These are phyloP conservation scores for Cicer arietinum DNA, from an alignment of 306 rosid genomes.

Conservation along the genomic window DNA sequence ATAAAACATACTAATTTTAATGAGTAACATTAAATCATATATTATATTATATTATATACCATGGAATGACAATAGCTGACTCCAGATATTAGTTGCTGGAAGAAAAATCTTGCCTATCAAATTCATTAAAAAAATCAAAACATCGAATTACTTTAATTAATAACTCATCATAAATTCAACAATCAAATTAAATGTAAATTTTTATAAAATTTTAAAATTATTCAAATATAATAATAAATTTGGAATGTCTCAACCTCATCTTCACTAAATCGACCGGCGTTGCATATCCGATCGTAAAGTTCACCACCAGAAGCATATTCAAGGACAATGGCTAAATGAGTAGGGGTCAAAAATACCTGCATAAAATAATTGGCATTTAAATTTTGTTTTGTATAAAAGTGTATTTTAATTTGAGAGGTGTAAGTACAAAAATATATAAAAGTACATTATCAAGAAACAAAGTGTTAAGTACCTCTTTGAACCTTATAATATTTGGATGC, in stretches of 20 bases:
- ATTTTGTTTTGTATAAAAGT: neutral
- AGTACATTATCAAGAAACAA: neutral
- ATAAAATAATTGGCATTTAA: constrained; percentile 20
- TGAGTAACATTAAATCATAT: neutral
- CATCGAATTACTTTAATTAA: no score
- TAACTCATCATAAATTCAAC: no score
- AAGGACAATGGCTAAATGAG: constrained; percentile 88
- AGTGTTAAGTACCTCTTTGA: constrained; percentile 71
- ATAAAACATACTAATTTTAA: neutral
- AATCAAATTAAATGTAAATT: no score
- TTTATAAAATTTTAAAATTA: no score
- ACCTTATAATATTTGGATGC: constrained; percentile 87
- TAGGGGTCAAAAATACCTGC: constrained; percentile 84
- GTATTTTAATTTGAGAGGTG: neutral
- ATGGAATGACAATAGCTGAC: constrained; percentile 90
- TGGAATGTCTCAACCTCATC: constrained; percentile 62
- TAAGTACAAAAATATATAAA: neutral
- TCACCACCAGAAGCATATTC: constrained; percentile 99
- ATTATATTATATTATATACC: constrained; percentile 52
- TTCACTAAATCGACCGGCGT: constrained; percentile 87
- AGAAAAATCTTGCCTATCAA: constrained; percentile 88
- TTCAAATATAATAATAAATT: no score
- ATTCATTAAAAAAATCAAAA: neutral
- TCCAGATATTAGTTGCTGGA: constrained; percentile 97
- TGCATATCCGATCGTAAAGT: constrained; percentile 79